Percentiles rank a stretch among this genome's conserved stretches.
These are phyloP conservation scores for Penicillium aurantiogriseum DNA, from an alignment of 2,329 filamentous ascomycete species.

Conservation along the genomic window DNA sequence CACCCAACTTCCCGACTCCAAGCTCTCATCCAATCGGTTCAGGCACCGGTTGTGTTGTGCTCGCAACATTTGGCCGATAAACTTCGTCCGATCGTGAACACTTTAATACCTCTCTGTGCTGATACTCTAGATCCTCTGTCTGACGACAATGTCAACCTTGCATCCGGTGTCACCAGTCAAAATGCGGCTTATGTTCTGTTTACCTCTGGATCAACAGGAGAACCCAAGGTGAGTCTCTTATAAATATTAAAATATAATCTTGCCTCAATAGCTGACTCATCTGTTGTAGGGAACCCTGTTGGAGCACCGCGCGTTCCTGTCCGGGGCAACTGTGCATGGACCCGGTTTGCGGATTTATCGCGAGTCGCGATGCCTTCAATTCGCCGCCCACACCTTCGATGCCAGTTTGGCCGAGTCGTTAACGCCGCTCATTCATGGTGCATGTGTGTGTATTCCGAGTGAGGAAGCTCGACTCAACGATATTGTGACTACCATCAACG, in stretches of 20 bases:
- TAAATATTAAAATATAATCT: not conserved
- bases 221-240: constrained; percentile 46
- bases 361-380: constrained; percentile 57
- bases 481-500: constrained; percentile 51
- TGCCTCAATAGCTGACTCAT: constrained; percentile 5
- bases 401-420: constrained; percentile 56
- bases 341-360: constrained; percentile 49
- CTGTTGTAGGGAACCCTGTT: constrained; percentile 57
- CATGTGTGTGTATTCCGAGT: constrained; percentile 59
- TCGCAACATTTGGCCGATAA: constrained; percentile 27
- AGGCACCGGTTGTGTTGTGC: constrained; percentile 35
- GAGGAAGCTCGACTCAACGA: constrained; percentile 50
- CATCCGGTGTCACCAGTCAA: constrained; percentile 28
- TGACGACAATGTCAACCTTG: constrained; percentile 13
- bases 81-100: constrained; percentile 25
- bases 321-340: constrained; percentile 54
- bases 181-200: constrained; percentile 58
- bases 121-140: constrained; percentile 26
- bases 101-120: constrained; percentile 31
- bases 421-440: constrained; percentile 55
- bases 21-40: constrained; percentile 33
- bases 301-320: constrained; percentile 59
- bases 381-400: constrained; percentile 57
- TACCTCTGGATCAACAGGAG: constrained; percentile 56
- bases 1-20: constrained; percentile 41